These are phyloP conservation scores for Epichloe uncinata DNA, from an alignment of 2,329 filamentous ascomycete species.

Conservation along the genomic window DNA sequence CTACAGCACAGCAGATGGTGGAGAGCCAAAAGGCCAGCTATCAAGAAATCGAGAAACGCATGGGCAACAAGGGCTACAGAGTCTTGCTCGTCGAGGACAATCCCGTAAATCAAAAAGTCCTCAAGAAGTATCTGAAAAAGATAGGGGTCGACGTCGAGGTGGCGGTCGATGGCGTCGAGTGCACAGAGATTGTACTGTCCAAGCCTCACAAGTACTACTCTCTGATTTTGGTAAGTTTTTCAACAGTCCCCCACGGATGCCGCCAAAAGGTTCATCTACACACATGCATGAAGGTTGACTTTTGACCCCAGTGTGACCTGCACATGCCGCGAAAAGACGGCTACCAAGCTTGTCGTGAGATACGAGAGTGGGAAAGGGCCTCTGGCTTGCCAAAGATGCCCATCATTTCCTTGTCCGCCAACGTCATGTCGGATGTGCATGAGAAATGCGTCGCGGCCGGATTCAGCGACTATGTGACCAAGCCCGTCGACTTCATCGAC, in stretches of 20 bases:
- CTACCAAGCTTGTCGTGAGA: slow-evolving; percentile 73
- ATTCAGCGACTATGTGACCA: slow-evolving; percentile 78
- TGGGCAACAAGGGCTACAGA: slow-evolving; percentile 66
- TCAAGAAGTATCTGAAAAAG: slow-evolving; percentile 65
- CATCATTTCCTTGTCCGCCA: slow-evolving; percentile 75
- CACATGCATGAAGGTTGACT: slow-evolving; percentile 2
- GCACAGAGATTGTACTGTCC: slow-evolving; percentile 59
- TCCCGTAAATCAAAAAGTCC: slow-evolving; percentile 70
- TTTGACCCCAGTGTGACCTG: slow-evolving; percentile 59
- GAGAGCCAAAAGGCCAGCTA: slow-evolving; percentile 74
- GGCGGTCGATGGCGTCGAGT: slow-evolving; percentile 65
- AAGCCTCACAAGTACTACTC: slow-evolving; percentile 58
- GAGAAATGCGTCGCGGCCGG: slow-evolving; percentile 69
- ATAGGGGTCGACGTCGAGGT: slow-evolving; percentile 64
- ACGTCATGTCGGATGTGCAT: slow-evolving; percentile 77
- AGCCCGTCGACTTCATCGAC: slow-evolving; percentile 77
- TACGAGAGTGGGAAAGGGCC: slow-evolving; percentile 61
- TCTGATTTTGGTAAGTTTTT: slow-evolving; percentile 56
- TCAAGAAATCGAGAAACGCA: slow-evolving; percentile 58
- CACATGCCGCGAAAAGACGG: slow-evolving; percentile 88
- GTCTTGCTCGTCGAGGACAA: slow-evolving; percentile 83
- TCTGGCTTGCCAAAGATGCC: slow-evolving; percentile 46
- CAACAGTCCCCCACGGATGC: too few species aligned
- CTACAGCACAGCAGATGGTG: slow-evolving; percentile 65
- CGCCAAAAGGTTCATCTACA: too few species aligned